These are phyloP conservation scores for Bromus sterilis DNA, from an alignment of 176 grass and related monocot species.

Conservation along the genomic window DNA sequence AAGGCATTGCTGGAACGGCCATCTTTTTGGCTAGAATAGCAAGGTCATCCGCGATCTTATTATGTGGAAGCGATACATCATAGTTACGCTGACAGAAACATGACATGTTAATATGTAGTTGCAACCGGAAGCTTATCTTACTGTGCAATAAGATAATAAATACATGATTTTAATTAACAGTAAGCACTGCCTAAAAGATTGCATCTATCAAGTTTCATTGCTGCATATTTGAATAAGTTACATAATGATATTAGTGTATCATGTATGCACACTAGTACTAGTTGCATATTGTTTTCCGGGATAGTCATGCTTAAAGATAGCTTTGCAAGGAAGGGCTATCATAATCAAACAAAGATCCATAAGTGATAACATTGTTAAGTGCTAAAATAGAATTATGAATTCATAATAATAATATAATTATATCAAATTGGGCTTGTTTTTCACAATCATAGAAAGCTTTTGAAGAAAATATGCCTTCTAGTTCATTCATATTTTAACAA, in stretches of 20 bases:
- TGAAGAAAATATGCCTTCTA: not conserved
- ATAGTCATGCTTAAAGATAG: not conserved
- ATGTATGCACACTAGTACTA: not conserved
- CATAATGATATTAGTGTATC: not conserved
- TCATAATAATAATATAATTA: not conserved
- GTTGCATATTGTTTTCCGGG: not conserved
- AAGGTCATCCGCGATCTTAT: constrained; percentile 65
- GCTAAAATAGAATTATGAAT: not conserved
- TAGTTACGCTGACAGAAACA: constrained; percentile 62
- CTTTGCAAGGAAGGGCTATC: not conserved
- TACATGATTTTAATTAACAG: not conserved
- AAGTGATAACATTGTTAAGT: not conserved
- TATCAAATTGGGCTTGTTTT: not conserved
- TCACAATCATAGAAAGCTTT: not conserved
- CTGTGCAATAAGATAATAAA: not conserved
- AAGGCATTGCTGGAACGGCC: constrained; percentile 62
- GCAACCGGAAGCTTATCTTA: not conserved
- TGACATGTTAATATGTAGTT: not conserved
- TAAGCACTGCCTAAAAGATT: not conserved
- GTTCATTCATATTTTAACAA: not conserved
- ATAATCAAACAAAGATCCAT: not conserved
- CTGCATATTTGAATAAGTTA: not conserved
- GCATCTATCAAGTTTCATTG: not conserved
- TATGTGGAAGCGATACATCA: constrained; percentile 68
- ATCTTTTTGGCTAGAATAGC: constrained; percentile 66